Base-by-base conservation (phyloP, 306 rosid genomes). In the Cajanus cajan region DNA sequence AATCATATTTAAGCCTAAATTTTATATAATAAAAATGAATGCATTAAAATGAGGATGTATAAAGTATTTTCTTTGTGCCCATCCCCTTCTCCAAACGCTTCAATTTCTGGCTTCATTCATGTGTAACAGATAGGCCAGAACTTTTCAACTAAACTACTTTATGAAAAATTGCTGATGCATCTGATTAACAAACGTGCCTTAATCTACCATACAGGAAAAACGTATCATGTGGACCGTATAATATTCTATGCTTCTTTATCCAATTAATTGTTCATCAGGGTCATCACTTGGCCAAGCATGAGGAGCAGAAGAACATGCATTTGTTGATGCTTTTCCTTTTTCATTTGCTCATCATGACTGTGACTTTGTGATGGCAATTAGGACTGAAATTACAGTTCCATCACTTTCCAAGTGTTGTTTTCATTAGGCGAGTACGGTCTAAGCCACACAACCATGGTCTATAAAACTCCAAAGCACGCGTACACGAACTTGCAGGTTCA, bases 321-420 rank as follows among this genome's bases (percentile, higher is more conserved):
- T 45, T 4, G 16, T 12, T 10, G 47, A 66, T 41, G 4, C 11
- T 61, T 73, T 66, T 19, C 45, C 22, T 52, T 37, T 37, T 14
- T 6, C 47, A 63, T 10, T 52, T 63, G 41, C 14, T 74, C 72
- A 82, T 12, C n/a, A 41, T 74, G 76, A 82, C 34, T 71, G 58
- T 78, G 78, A 82, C 79, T 36, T 63, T 11, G 66, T 50, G 48
- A 75, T 47, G 41, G 50, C 36, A 63, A 45, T 77, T 61, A 19
- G 52, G 81, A 82, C 54, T 55, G 36, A 52, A 48, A 7, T 18
- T 7, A 61, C 22, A 31, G 68, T n/a, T 11, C 45, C 24, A 74
- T 86, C 90, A 51, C 78, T 80, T 64, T 84, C 87, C 72, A 54
- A 64, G 2, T 5, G 8, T 64, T 77, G 79, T 75, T 41, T 77